A percentile compares a stretch with the other conserved stretches of the same genome.
phyloP scores from a whole-genome alignment of 257 asterid species.

The Euphrasia confusa region DNA sequence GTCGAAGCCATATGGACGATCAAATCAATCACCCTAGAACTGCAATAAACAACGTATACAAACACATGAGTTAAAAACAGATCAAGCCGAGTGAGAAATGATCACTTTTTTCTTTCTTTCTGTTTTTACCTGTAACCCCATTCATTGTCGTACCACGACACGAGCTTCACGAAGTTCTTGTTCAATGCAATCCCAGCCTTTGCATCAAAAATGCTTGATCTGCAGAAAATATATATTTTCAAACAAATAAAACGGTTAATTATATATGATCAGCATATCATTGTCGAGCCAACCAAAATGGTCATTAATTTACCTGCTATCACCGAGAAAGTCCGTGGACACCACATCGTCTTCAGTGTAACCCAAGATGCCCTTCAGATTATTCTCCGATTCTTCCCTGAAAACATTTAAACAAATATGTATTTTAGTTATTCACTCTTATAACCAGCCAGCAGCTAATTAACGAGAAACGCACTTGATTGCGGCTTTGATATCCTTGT shows the following conservation, averaged over 20 bases:
- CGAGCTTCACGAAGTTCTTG: slow-evolving; percentile 51
- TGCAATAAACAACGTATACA: slow-evolving; percentile 21
- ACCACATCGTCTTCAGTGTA: slow-evolving; percentile 76
- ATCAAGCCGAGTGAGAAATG: background rate
- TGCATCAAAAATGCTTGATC: slow-evolving; percentile 64
- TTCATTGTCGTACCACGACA: slow-evolving; percentile 65
- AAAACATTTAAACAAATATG: no score
- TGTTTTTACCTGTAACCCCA: slow-evolving; percentile 61
- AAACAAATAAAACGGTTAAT: no score
- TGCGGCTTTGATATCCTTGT: slow-evolving; percentile 59
- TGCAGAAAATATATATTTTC: background rate
- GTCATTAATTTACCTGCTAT: slow-evolving; percentile 47
- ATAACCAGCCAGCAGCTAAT: no score
- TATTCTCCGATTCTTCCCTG: slow-evolving; percentile 57
- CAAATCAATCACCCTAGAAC: slow-evolving; percentile 56
- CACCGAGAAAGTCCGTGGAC: slow-evolving; percentile 70
- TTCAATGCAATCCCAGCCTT: slow-evolving; percentile 62
- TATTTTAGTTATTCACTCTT: no score
- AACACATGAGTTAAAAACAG: background rate
- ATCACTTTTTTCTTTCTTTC: no score
- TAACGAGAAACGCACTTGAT: slow-evolving; percentile 35
- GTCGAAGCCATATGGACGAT: slow-evolving; percentile 51
- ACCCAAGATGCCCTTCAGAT: slow-evolving; percentile 77
- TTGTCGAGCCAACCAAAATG: no score
- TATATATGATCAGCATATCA: no score